Evolutionary conservation across 345 rosid genomes (phyloP).

Genomic region (Schrenkiella parvula): DNA sequence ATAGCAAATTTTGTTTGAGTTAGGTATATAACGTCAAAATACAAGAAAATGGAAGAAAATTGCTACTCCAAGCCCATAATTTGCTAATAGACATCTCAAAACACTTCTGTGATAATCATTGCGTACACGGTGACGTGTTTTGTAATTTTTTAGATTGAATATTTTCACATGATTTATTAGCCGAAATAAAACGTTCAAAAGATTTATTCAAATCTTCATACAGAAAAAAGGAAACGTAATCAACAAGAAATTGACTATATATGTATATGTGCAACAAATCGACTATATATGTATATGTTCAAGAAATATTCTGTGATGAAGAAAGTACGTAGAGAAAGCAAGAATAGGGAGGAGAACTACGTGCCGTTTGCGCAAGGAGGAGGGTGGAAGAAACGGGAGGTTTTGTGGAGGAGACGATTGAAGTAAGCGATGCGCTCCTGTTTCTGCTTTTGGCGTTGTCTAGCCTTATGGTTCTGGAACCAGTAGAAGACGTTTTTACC

Average conservation of each 20-base stretch:
- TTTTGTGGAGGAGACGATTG: conserved; percentile 47
- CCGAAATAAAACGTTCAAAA: too few species aligned
- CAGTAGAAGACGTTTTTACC: conserved; percentile 98
- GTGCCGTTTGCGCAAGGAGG: conserved; percentile 52
- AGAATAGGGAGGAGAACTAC: conserved; percentile 18
- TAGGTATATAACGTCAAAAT: too few species aligned
- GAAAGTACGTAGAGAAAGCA: neutral
- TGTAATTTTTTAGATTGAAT: too few species aligned
- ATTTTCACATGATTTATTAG: too few species aligned
- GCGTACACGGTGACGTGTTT: neutral
- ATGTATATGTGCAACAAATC: too few species aligned
- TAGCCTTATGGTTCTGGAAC: conserved; percentile 98
- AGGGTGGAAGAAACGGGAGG: conserved; percentile 37
- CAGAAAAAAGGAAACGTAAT: neutral
- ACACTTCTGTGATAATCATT: neutral
- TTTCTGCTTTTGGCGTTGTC: conserved; percentile 89
- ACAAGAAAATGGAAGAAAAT: neutral
- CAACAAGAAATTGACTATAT: neutral
- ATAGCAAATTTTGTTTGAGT: too few species aligned
- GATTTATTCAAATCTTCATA: too few species aligned
- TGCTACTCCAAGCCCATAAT: neutral
- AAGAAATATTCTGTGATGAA: neutral
- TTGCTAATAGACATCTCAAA: neutral
- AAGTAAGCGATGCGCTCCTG: conserved; percentile 59
- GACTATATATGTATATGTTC: too few species aligned